Evolutionary conservation across 352 stramenopile genomes (phyloP).

Genomic region (Pythium insidiosum): DNA sequence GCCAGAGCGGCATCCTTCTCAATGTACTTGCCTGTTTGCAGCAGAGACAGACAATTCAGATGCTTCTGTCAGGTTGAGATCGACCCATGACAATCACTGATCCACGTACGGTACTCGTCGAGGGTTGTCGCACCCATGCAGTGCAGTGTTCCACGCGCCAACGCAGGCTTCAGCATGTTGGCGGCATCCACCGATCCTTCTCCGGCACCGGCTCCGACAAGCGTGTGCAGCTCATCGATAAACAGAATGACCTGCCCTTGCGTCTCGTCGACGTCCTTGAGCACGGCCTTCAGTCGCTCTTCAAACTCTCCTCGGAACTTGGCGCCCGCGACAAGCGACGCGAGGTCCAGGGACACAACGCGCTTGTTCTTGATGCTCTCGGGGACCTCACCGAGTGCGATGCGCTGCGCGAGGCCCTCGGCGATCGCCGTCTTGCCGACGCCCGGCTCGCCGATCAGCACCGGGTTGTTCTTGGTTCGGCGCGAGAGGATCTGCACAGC

Average conservation of each 20-base stretch:
- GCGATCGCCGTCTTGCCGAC: slow-evolving; percentile 95
- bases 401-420: slow-evolving; percentile 95
- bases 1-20: slow-evolving; percentile 97
- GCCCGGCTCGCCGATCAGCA: slow-evolving; percentile 96
- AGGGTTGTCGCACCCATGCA: slow-evolving; percentile 92
- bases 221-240: slow-evolving; percentile 94
- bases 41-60: neutral
- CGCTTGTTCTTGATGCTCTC: slow-evolving; percentile 92
- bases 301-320: slow-evolving; percentile 97
- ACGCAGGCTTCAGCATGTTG: slow-evolving; percentile 95
- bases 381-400: slow-evolving; percentile 92
- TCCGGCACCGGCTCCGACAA: slow-evolving; percentile 87
- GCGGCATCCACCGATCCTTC: slow-evolving; percentile 87
- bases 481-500: slow-evolving; percentile 94
- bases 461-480: slow-evolving; percentile 98
- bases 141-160: slow-evolving; percentile 87
- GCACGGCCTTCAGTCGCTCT: slow-evolving; percentile 93
- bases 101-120: slow-evolving; percentile 87
- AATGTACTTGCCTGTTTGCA: slow-evolving; percentile 74
- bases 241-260: slow-evolving; percentile 95
- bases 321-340: slow-evolving; percentile 92
- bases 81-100: neutral
- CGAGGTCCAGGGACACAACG: slow-evolving; percentile 93
- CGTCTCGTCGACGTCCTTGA: slow-evolving; percentile 93
- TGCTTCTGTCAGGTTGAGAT: neutral